These are phyloP conservation scores for Xerocomellus dryophilus DNA, from an alignment of 768 basidiomycete species.

Conservation along the genomic window DNA sequence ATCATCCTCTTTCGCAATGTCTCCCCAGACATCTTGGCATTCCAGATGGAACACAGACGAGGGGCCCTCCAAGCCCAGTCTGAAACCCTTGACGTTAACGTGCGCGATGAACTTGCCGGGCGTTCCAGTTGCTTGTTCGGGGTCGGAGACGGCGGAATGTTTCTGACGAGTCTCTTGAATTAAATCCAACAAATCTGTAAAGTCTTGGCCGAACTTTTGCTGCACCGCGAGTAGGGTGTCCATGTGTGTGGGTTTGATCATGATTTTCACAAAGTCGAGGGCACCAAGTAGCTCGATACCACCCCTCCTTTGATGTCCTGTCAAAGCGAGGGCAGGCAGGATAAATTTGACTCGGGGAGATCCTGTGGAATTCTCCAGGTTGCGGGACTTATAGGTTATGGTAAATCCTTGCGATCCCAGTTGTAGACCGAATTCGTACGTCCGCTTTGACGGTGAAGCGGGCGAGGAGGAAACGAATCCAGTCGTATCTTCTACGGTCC, in stretches of 20 bases:
- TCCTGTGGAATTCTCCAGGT: conserved; percentile 33
- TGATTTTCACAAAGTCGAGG: conserved; percentile 67
- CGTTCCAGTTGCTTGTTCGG: conserved; percentile 14
- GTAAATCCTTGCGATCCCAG: conserved; percentile 58
- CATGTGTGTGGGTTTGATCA: conserved; percentile 78
- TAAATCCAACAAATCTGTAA: conserved; percentile 72
- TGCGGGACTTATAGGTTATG: conserved; percentile 49
- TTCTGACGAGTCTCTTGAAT: conserved; percentile 56
- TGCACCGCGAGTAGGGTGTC: conserved; percentile 81
- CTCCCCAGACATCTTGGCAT: conserved; percentile 70
- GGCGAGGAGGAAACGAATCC: conserved; percentile 45
- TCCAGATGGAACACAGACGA: conserved; percentile 73
- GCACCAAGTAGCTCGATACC: conserved; percentile 52
- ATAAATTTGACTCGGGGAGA: conserved; percentile 56
- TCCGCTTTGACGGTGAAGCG: conserved; percentile 30
- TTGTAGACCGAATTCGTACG: conserved; percentile 60
- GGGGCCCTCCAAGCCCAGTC: conserved; percentile 71
- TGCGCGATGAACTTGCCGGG: conserved; percentile 44
- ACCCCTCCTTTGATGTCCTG: conserved; percentile 52
- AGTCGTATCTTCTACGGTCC: conserved; percentile 55
- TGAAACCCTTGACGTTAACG: conserved; percentile 75
- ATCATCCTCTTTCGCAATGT: conserved; percentile 42
- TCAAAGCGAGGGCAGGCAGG: conserved; percentile 63
- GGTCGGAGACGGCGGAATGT: conserved; percentile 11
- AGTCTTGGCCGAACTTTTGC: conserved; percentile 87